Evolutionary conservation across 176 grass and related monocot species (phyloP), one percentile per base, ranked within the genome.

Genomic region (barley (Hordeum vulgare)): DNA sequence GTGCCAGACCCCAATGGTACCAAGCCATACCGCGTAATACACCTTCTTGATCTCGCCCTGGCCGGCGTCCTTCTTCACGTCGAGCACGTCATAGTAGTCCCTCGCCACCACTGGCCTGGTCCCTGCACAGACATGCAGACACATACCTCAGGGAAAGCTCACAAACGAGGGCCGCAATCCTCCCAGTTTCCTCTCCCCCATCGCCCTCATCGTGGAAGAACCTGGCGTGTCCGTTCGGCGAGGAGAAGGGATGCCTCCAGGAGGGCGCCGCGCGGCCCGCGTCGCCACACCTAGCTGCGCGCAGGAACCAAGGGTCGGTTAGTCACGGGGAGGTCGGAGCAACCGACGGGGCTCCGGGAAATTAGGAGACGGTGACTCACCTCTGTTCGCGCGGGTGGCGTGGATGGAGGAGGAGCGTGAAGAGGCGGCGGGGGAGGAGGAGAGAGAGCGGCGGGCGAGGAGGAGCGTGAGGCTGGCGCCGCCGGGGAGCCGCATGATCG

Each of bases 391-490:
- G n/a, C n/a, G n/a, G n/a, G n/a, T n/a, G n/a, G n/a, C n/a, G n/a
- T n/a, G n/a, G n/a, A n/a, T n/a, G n/a, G n/a, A n/a, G n/a, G n/a
- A n/a, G n/a, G n/a, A n/a, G n/a, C n/a, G n/a, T n/a, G n/a, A n/a
- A n/a, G n/a, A n/a, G n/a, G n/a, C n/a, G n/a, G n/a, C n/a, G n/a
- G n/a, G n/a, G n/a, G n/a, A n/a, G n/a, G 74, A 35, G 66, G 80
- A 66, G 36, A 82, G 79, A 17, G 76, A 66, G 84, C 88, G 84
- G 21, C 88, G 88, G 28, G 79, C 74, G 84, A 86, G 79, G 11
- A 83, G 79, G 36, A 86, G 84, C 6, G 88, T 84, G 84, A 90
- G 84, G 45, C 88, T 84, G 24, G 88, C 74, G 73, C 80, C 88
- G 84, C 66, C 84, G 79, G 66, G 74, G 74, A 90, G 80, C 42